Conservation (phyloP, 2,329 filamentous ascomycete species). For the Fusarium longipes region DNA sequence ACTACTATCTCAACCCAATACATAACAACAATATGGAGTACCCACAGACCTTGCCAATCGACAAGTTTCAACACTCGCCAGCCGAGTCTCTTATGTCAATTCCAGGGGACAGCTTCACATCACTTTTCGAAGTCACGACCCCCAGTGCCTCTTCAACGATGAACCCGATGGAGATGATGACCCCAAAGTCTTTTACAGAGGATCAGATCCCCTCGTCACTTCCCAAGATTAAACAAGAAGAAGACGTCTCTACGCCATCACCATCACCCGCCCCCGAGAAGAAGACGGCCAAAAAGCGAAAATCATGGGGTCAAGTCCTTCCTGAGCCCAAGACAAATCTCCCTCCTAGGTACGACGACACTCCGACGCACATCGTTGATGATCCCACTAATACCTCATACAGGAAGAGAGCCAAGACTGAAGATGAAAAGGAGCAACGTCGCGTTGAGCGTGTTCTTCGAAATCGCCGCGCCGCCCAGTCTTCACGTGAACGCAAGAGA, state of each 20-base stretch:
- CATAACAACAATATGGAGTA: constrained; percentile 53
- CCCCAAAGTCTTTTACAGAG: constrained; percentile 56
- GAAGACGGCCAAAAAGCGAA: constrained; percentile 90
- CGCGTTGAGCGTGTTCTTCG: constrained; percentile 96
- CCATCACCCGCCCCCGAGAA: constrained; percentile 59
- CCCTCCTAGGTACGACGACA: constrained; percentile 77
- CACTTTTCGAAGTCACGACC: constrained; percentile 58
- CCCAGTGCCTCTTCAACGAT: constrained; percentile 51
- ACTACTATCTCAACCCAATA: constrained; percentile 13
- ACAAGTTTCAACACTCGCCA: constrained; percentile 66
- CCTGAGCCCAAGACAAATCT: constrained; percentile 97
- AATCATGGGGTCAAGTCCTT: constrained; percentile 98
- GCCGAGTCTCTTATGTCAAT: constrained; percentile 65
- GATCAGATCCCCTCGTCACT: constrained; percentile 37
- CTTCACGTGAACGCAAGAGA: constrained; percentile 92
- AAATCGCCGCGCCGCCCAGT: constrained; percentile 95
- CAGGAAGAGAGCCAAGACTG: constrained; percentile 97
- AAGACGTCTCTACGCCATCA: constrained; percentile 42
- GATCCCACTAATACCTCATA: constrained; percentile 42
- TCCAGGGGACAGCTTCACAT: constrained; percentile 61
- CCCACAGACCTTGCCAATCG: constrained; percentile 55
- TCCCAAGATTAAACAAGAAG: constrained; percentile 30
- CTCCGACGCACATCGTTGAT: not conserved
- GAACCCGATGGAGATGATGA: constrained; percentile 63
- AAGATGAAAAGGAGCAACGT: constrained; percentile 98